Conservation (phyloP, 1,284 basidiomycete genomes). For the Rhizopogon parksii region DNA sequence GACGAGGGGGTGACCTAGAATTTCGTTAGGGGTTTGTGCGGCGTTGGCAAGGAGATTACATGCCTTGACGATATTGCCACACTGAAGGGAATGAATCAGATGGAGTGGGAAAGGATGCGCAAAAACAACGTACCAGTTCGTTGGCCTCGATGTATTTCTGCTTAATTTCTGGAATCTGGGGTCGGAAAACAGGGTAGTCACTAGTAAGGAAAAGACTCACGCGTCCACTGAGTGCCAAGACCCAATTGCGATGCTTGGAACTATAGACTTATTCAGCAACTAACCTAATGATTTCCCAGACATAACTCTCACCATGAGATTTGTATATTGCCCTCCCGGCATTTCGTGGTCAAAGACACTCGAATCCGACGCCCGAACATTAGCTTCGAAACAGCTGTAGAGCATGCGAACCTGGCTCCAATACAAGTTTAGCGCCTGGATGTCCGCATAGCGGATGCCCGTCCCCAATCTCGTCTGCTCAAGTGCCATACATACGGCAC, state of each 20-base stretch:
- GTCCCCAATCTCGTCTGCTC: slow-evolving; percentile 95
- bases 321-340: slow-evolving; percentile 98
- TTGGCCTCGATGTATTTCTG: slow-evolving; percentile 98
- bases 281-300: slow-evolving; percentile 6
- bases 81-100: slow-evolving; percentile 40
- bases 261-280: slow-evolving; percentile 35
- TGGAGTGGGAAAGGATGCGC: slow-evolving; percentile 9
- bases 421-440: slow-evolving; percentile 96
- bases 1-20: slow-evolving; percentile 91
- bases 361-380: slow-evolving; percentile 93
- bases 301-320: slow-evolving; percentile 66
- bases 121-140: slow-evolving; percentile 57
- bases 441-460: slow-evolving; percentile 95
- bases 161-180: slow-evolving; percentile 74
- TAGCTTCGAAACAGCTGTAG: slow-evolving; percentile 97
- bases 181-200: slow-evolving; percentile 7
- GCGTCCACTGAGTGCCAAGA: slow-evolving; percentile 93
- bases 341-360: slow-evolving; percentile 99
- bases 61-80: slow-evolving; percentile 94
- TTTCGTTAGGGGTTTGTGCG: slow-evolving; percentile 1
- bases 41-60: slow-evolving; percentile 2
- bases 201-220: slow-evolving; percentile 32
- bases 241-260: slow-evolving; percentile 99
- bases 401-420: slow-evolving; percentile 97
- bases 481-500: slow-evolving; percentile 88